Conservation (phyloP, 768 basidiomycete genomes). For the Leccinum truebloodii region DNA sequence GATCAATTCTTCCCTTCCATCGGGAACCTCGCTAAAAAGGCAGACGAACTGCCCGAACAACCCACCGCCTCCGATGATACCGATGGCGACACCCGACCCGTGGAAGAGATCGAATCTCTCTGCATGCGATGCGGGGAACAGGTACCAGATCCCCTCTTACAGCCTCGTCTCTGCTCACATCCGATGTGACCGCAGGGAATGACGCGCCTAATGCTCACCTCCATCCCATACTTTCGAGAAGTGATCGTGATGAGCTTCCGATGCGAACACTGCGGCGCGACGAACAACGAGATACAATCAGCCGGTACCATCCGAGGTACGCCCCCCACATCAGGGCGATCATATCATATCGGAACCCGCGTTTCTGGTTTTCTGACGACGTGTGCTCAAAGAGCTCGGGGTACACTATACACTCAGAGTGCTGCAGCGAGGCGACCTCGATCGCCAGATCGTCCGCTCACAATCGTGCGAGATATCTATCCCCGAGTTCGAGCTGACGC, state of each 20-base stretch:
- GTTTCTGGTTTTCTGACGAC: conserved; percentile 1
- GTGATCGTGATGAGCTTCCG: conserved; percentile 96
- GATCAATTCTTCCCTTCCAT: conserved; percentile 56
- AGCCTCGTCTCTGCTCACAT: neutral
- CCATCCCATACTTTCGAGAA: conserved; percentile 94
- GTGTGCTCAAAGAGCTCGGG: conserved; percentile 65
- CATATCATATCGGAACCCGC: too few species aligned
- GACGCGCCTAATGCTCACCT: conserved; percentile 86
- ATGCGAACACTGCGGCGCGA: conserved; percentile 87
- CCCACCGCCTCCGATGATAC: conserved; percentile 32
- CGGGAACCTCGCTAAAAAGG: conserved; percentile 51
- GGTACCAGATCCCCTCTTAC: conserved; percentile 44
- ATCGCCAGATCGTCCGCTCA: conserved; percentile 94
- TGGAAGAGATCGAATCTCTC: conserved; percentile 85
- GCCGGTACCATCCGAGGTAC: conserved; percentile 84
- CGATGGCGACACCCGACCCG: conserved; percentile 45
- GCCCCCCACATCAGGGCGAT: conserved; percentile 19
- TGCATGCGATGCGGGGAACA: conserved; percentile 95
- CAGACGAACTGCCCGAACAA: conserved; percentile 39
- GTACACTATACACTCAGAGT: conserved; percentile 79
- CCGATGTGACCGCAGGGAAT: conserved; percentile 60
- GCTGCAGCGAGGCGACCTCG: conserved; percentile 71
- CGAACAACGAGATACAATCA: conserved; percentile 93
- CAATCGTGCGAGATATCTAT: conserved; percentile 77
- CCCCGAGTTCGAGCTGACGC: conserved; percentile 87